phyloP scores from a whole-genome alignment of 2,329 filamentous ascomycete species.

The Paecilomyces formosus region DNA sequence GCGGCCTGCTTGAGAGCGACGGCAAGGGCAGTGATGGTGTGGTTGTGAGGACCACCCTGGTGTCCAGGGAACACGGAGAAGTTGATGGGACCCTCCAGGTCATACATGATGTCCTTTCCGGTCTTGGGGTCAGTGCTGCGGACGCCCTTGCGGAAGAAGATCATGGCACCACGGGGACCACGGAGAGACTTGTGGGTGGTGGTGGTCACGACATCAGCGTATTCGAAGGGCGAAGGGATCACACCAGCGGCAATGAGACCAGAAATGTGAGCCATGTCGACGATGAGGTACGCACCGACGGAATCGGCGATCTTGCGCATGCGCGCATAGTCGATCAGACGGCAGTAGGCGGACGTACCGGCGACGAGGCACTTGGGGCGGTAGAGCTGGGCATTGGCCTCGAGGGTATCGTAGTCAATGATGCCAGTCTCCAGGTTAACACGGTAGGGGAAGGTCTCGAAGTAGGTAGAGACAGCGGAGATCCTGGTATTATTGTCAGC shows the following conservation, averaged over 20 bases:
- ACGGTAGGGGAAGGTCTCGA: conserved; percentile 93
- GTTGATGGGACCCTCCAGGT: conserved; percentile 91
- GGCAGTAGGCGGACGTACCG: conserved; percentile 91
- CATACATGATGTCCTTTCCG: conserved; percentile 77
- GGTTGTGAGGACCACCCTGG: conserved; percentile 96
- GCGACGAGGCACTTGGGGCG: conserved; percentile 93
- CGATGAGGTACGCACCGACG: conserved; percentile 82
- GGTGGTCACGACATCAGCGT: conserved; percentile 92
- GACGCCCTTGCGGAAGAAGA: conserved; percentile 95
- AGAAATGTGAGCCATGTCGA: conserved; percentile 97
- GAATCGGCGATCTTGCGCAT: conserved; percentile 90
- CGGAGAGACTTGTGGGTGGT: conserved; percentile 97
- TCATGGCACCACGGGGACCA: conserved; percentile 91
- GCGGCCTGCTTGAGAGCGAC: conserved; percentile 94
- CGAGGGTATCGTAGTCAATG: conserved; percentile 90
- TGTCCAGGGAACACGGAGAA: conserved; percentile 95
- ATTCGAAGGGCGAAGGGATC: conserved; percentile 79
- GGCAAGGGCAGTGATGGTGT: conserved; percentile 92
- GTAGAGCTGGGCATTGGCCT: conserved; percentile 80
- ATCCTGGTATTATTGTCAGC: conserved; percentile 49
- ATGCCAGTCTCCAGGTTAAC: conserved; percentile 82
- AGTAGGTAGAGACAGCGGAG: conserved; percentile 98
- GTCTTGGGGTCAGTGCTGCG: conserved; percentile 76
- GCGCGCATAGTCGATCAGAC: conserved; percentile 87
- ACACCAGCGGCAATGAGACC: conserved; percentile 89